phyloP scores from a whole-genome alignment of 2,329 filamentous ascomycete genomes.

The Metarhizium humberi region DNA sequence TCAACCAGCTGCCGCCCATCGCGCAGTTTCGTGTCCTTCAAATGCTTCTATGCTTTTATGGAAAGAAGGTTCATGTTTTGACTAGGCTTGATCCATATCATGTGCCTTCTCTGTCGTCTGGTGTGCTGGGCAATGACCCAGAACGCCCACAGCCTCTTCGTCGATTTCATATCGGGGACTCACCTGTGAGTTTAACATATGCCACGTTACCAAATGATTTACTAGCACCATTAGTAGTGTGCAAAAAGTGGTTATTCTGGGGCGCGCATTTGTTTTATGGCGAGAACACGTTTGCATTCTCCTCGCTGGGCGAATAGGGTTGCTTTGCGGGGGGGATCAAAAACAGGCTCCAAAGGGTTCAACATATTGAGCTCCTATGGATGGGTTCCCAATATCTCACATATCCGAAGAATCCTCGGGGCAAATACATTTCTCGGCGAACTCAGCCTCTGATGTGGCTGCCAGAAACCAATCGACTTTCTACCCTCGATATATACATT shows the following conservation, averaged over 20 bases:
- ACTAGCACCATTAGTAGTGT: slow-evolving; percentile 29
- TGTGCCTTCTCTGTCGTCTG: slow-evolving; percentile 8
- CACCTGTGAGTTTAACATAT: slow-evolving; percentile 20
- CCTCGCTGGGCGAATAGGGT: slow-evolving; percentile 41
- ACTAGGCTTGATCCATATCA: slow-evolving; percentile 32
- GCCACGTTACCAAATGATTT: slow-evolving; percentile 25
- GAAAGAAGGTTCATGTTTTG: slow-evolving; percentile 29
- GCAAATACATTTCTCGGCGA: slow-evolving; percentile 26
- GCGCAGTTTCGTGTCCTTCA: slow-evolving; percentile 27
- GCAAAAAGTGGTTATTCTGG: slow-evolving; percentile 28
- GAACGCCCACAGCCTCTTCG: slow-evolving; percentile 17
- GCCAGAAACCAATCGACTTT: slow-evolving; percentile 26
- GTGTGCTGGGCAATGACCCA: neutral
- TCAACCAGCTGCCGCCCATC: neutral
- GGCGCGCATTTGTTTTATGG: slow-evolving; percentile 37
- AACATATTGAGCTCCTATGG: slow-evolving; percentile 35
- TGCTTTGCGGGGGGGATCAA: slow-evolving; percentile 36
- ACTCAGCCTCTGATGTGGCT: slow-evolving; percentile 27
- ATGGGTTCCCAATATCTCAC: slow-evolving; percentile 25
- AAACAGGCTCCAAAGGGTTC: slow-evolving; percentile 30
- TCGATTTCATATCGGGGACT: slow-evolving; percentile 29
- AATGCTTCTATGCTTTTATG: slow-evolving; percentile 24
- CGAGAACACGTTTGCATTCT: slow-evolving; percentile 40
- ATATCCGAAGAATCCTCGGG: slow-evolving; percentile 5
- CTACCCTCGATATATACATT: slow-evolving; percentile 30